Base-by-base conservation (phyloP, 75 land plant genomes). In the Selaginella tamariscina region DNA sequence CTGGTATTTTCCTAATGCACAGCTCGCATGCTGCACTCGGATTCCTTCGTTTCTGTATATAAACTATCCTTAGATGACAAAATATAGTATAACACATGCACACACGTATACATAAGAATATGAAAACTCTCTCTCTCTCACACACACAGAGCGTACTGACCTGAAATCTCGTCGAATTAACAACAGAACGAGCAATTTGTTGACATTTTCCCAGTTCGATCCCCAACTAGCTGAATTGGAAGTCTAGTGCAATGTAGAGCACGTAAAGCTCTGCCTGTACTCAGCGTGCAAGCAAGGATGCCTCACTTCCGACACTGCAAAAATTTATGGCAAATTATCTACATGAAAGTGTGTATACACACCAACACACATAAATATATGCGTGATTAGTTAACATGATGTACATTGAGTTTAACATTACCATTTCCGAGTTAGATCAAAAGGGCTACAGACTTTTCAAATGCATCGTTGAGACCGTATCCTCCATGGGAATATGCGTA, bases 401-500 rank as follows among this genome's bases (percentile, higher is more conserved):
- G n/a, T n/a, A n/a, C n/a, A n/a, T n/a, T n/a, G n/a, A n/a, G n/a
- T n/a, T n/a, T n/a, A n/a, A n/a, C n/a, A 5, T 73, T 68, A 22
- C 44, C 33, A 21, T 56, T 71, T 65, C 33, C 2, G 66, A 68
- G n/a, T 68, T 65, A 79, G 22, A 87, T 55, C 55, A 94, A 78
- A 66, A 81, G 71, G 27, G 69, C 88, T 5, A 94, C 91, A 49
- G 98, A 89, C 72, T 83, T 94, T 56, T 87, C 98, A 79, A 94
- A 94, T n/a, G 98, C 98, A 79, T 94, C 98, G 75, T 94, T 94
- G n/a, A 94, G 64, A 55, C 98, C 98, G 80, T 83, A 94, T 0
- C 98, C 91, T 24, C 88, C 28, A 56, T 90, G 85, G 64, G 98
- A 94, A 79, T 82, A 82, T 32, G 98, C 98, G 73, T 77, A 87